phyloP scores from a whole-genome alignment of 1,284 basidiomycete genomes.

The Amylostereum chailletii region DNA sequence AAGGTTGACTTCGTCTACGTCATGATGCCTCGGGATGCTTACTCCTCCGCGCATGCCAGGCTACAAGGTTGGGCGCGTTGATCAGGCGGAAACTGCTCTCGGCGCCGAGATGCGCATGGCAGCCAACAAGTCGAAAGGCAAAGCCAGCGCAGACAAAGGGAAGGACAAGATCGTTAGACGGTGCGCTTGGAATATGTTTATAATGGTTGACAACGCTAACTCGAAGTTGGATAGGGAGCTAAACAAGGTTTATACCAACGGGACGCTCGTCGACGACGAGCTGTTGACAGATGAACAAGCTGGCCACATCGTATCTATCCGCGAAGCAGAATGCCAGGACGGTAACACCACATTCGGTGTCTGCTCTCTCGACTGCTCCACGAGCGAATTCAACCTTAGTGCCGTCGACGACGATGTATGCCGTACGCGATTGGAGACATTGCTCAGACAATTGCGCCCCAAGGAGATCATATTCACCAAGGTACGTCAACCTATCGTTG shows the following conservation, averaged over 20 bases:
- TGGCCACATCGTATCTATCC: conserved; percentile 90
- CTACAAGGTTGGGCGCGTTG: conserved; percentile 95
- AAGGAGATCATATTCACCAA: conserved; percentile 93
- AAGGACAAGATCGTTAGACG: conserved; percentile 79
- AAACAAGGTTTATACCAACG: conserved; percentile 93
- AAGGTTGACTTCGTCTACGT: conserved; percentile 36
- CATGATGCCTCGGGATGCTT: conserved; percentile 1
- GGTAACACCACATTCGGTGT: conserved; percentile 71
- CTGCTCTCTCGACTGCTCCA: conserved; percentile 93
- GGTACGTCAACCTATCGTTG: conserved; percentile 32
- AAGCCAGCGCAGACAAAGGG: conserved; percentile 34
- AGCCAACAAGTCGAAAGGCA: conserved; percentile 58
- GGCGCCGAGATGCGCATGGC: conserved; percentile 77
- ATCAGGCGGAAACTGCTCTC: conserved; percentile 91
- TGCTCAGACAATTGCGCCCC: conserved; percentile 86
- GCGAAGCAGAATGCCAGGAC: conserved; percentile 47
- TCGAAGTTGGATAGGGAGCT: conserved; percentile 61
- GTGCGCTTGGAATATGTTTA: conserved; percentile 20
- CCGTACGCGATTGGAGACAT: conserved; percentile 87
- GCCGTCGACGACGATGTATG: conserved; percentile 90
- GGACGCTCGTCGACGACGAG: conserved; percentile 89
- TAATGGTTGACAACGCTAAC: conserved; percentile 16
- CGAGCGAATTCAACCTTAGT: conserved; percentile 91
- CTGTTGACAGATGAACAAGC: conserved; percentile 91
- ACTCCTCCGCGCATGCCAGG: conserved; percentile 37